Evolutionary conservation across 2,329 filamentous ascomycete species (phyloP).

Genomic region (Nannizziopsis barbatae): DNA sequence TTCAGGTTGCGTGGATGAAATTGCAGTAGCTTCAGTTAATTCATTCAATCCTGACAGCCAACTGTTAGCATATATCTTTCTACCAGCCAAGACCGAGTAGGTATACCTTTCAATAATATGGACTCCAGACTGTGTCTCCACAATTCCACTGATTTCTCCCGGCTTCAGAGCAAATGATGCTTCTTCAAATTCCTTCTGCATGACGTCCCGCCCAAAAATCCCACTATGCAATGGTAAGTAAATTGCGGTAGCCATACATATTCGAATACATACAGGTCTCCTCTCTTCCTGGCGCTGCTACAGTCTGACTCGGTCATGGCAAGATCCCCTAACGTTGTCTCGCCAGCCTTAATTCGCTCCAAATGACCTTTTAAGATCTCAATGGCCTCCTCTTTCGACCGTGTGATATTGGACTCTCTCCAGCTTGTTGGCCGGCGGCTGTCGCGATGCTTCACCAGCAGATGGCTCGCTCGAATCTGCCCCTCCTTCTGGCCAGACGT

Average conservation of each 20-base stretch:
- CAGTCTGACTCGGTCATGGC: constrained; percentile 87
- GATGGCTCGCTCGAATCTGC: constrained; percentile 86
- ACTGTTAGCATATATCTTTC: not conserved
- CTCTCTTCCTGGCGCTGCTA: constrained; percentile 85
- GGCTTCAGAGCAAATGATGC: constrained; percentile 82
- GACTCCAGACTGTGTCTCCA: constrained; percentile 86
- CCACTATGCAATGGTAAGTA: constrained; percentile 42
- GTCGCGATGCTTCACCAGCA: constrained; percentile 85
- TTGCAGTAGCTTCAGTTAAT: not conserved
- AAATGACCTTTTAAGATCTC: constrained; percentile 66
- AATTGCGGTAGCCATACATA: not conserved
- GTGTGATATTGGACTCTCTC: constrained; percentile 80
- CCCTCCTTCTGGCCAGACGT: constrained; percentile 45
- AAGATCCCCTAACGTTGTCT: constrained; percentile 63
- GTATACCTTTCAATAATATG: constrained; percentile 88
- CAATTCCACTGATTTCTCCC: constrained; percentile 73
- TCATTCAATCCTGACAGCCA: constrained; percentile 9
- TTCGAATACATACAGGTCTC: constrained; percentile 56
- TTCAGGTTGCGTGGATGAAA: constrained; percentile 3
- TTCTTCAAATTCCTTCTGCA: constrained; percentile 98
- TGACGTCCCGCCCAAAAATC: constrained; percentile 86
- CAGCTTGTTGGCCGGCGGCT: constrained; percentile 86
- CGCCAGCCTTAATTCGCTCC: constrained; percentile 59
- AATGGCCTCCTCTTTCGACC: constrained; percentile 76
- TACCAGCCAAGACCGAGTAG: not conserved